Conservation (phyloP, 106 monocot genomes). For the Xerophyta viscosa region DNA sequence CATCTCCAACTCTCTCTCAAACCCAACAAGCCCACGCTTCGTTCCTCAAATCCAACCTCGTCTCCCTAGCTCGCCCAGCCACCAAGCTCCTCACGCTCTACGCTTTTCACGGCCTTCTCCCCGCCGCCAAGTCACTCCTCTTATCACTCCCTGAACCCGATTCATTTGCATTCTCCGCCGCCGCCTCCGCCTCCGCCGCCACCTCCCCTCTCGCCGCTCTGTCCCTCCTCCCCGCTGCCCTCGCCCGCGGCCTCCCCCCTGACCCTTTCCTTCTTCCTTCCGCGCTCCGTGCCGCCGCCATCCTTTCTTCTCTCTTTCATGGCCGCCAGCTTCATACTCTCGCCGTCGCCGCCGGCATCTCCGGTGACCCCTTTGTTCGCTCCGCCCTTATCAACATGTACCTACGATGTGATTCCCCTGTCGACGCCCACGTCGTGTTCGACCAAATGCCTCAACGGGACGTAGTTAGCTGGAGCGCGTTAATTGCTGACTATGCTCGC, state of each 20-base stretch:
- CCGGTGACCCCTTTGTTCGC: slow-evolving; percentile 34
- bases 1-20: slow-evolving; percentile 8
- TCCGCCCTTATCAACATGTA: slow-evolving; percentile 67
- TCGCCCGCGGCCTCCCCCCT: slow-evolving; percentile 20
- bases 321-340: slow-evolving; percentile 45
- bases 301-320: slow-evolving; percentile 15
- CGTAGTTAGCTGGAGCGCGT: slow-evolving; percentile 53
- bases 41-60: slow-evolving; percentile 30
- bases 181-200: slow-evolving; percentile 35
- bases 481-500: slow-evolving; percentile 30
- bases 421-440: slow-evolving; percentile 36
- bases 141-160: slow-evolving; percentile 18
- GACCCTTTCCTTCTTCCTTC: slow-evolving; percentile 51
- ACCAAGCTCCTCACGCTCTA: slow-evolving; percentile 30
- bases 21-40: slow-evolving; percentile 21
- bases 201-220: slow-evolving; percentile 11
- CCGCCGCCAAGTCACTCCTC: slow-evolving; percentile 21
- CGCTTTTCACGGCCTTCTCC: slow-evolving; percentile 15
- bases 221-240: slow-evolving; percentile 28
- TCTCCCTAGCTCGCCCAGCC: slow-evolving; percentile 16
- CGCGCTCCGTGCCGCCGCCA: slow-evolving; percentile 39
- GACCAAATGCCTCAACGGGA: slow-evolving; percentile 33
- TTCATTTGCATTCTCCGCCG: slow-evolving; percentile 25
- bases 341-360: slow-evolving; percentile 17
- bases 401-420: slow-evolving; percentile 24